Conservation (phyloP, 805 yeast species). For the Candida patagonica region DNA sequence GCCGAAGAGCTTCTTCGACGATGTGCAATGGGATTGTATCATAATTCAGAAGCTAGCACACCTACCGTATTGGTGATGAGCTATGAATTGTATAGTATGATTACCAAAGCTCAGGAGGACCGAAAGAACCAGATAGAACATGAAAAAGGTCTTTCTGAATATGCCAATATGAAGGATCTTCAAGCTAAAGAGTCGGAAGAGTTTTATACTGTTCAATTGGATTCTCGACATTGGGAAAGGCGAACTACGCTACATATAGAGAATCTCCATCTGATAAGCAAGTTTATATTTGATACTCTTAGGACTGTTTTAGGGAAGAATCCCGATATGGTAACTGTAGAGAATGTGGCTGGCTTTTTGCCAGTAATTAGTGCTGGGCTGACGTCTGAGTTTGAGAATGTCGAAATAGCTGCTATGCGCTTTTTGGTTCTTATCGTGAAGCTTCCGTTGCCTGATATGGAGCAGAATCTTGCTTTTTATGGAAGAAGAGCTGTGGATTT, state of each 20-base stretch:
- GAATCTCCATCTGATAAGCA: conserved; percentile 55
- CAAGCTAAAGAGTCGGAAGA: conserved; percentile 38
- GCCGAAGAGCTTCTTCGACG: conserved; percentile 72
- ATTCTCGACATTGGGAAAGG: conserved; percentile 31
- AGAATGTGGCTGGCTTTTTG: conserved; percentile 60
- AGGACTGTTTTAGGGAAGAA: conserved; percentile 62
- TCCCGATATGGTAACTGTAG: conserved; percentile 46
- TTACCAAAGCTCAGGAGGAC: conserved; percentile 18
- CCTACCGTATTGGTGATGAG: conserved; percentile 59
- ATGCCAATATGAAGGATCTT: conserved; percentile 13
- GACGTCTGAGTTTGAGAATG: conserved; percentile 62
- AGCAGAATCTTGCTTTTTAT: conserved; percentile 22
- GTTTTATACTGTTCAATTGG: conserved; percentile 67
- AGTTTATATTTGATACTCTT: conserved; percentile 67
- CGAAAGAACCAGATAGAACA: conserved; percentile 18
- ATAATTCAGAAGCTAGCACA: conserved; percentile 50
- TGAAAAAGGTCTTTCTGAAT: conserved; percentile 7
- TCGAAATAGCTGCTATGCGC: conserved; percentile 58
- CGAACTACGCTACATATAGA: conserved; percentile 34
- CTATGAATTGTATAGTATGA: conserved; percentile 56
- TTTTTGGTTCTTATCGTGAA: conserved; percentile 52
- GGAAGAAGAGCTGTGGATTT: conserved; percentile 34
- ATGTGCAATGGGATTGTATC: conserved; percentile 67
- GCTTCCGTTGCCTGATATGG: conserved; percentile 50
- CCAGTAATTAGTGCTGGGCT: conserved; percentile 60